Conservation (phyloP, 2,329 filamentous ascomycete species). For the Colletotrichum eleusines region DNA sequence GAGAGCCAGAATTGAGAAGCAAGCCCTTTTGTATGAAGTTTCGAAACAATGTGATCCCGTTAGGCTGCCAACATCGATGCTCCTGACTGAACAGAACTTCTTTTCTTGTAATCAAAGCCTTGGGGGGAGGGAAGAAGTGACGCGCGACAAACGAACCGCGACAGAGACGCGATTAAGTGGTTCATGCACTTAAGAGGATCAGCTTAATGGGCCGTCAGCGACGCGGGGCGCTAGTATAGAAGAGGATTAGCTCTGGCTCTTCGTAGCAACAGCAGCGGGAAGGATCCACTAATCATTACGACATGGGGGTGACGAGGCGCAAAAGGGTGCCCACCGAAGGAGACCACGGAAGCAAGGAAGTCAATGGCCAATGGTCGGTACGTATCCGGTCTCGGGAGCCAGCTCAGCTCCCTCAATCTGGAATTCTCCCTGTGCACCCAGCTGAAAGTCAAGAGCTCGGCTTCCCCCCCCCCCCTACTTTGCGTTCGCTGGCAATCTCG, state of each 20-base stretch:
- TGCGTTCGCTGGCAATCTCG: background rate
- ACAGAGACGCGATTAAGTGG: conserved; percentile 38
- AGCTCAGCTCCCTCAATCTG: conserved; percentile 33
- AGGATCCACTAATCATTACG: conserved; percentile 35
- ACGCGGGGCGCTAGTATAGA: conserved; percentile 16
- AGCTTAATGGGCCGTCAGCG: background rate
- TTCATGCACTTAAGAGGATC: conserved; percentile 26
- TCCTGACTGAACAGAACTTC: background rate
- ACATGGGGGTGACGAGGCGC: conserved; percentile 37
- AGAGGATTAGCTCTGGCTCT: background rate
- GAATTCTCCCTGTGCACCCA: conserved; percentile 36
- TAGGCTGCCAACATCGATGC: background rate
- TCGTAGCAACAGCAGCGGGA: background rate
- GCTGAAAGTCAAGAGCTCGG: conserved; percentile 22
- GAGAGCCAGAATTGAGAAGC: background rate
- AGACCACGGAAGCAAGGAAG: background rate
- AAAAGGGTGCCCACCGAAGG: background rate
- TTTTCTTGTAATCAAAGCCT: conserved; percentile 22
- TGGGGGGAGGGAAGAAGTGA: conserved; percentile 16
- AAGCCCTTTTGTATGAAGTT: background rate
- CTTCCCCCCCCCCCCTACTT: background rate
- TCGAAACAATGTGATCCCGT: background rate
- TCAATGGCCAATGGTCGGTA: conserved; percentile 33
- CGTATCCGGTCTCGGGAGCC: conserved; percentile 10
- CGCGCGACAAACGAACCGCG: conserved; percentile 31